Evolutionary conservation across 2,329 filamentous ascomycete species (phyloP).

Genomic region (Penicillium brevicompactum): DNA sequence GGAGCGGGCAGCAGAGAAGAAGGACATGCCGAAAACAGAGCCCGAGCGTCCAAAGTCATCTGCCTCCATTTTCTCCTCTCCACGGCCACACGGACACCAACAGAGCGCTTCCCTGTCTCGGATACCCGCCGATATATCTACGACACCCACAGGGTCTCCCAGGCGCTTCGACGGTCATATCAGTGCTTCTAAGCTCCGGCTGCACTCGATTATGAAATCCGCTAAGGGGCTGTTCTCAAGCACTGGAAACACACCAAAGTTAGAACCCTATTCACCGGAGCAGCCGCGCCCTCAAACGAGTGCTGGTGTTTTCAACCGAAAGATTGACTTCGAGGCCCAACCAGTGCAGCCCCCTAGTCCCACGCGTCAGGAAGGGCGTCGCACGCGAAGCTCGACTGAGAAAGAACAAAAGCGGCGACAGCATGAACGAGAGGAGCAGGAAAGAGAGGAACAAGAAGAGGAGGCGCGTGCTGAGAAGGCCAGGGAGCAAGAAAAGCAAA

Average conservation of each 20-base stretch:
- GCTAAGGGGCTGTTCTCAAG: constrained; percentile 85
- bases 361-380: constrained; percentile 43
- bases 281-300: constrained; percentile 32
- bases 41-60: constrained; percentile 66
- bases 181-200: constrained; percentile 88
- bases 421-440: constrained; percentile 34
- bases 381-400: constrained; percentile 62
- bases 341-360: constrained; percentile 33
- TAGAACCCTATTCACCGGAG: constrained; percentile 55
- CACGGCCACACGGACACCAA: constrained; percentile 52
- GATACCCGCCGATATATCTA: constrained; percentile 53
- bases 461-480: constrained; percentile 40
- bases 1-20: constrained; percentile 20
- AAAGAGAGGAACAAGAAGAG: constrained; percentile 36
- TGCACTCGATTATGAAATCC: constrained; percentile 87
- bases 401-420: constrained; percentile 49
- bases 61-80: constrained; percentile 60
- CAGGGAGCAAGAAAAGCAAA: constrained; percentile 39
- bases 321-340: constrained; percentile 19
- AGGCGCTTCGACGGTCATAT: constrained; percentile 72
- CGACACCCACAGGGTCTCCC: constrained; percentile 61
- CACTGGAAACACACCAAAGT: constrained; percentile 62
- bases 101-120: constrained; percentile 66
- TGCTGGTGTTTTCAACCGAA: constrained; percentile 22
- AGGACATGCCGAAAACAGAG: constrained; percentile 20